phyloP scores from a whole-genome alignment of 2,329 filamentous ascomycete genomes.

The Magnaporthiopsis incrustans region DNA sequence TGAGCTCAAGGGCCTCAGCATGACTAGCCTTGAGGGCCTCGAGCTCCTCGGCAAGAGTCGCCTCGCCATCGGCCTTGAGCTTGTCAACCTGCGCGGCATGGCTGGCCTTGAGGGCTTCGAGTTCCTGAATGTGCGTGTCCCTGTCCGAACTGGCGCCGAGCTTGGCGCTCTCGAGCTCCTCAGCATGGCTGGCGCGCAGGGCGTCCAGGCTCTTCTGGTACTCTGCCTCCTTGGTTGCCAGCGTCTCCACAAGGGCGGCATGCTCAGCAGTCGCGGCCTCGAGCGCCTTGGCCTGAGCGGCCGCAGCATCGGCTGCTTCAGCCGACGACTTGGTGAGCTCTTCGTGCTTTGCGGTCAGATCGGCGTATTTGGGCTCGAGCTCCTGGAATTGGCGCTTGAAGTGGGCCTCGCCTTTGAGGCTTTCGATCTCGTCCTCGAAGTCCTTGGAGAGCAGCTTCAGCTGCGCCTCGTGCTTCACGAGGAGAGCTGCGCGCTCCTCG shows the following conservation, averaged over 20 bases:
- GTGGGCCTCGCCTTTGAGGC: conserved; percentile 52
- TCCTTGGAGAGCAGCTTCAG: conserved; percentile 51
- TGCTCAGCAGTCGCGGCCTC: conserved; percentile 35
- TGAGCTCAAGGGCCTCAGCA: conserved; percentile 29
- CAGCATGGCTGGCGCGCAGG: conserved; percentile 47
- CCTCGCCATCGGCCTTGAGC: conserved; percentile 20
- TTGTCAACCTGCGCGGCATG: conserved; percentile 38
- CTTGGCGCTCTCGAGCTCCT: conserved; percentile 51
- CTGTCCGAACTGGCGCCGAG: conserved; percentile 40
- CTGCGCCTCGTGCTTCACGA: conserved; percentile 46
- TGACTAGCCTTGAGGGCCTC: conserved; percentile 35
- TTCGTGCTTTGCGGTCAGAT: conserved; percentile 24
- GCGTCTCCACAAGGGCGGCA: conserved; percentile 33
- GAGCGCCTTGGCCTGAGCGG: conserved; percentile 32
- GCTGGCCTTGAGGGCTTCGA: conserved; percentile 45
- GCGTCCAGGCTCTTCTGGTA: conserved; percentile 47
- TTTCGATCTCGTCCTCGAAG: conserved; percentile 58
- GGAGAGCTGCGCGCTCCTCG: conserved; percentile 32
- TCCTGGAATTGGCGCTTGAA: conserved; percentile 57
- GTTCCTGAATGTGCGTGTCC: conserved; percentile 38
- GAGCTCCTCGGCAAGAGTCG: conserved; percentile 25
- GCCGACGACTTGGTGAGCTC: conserved; percentile 3
- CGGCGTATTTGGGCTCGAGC: conserved; percentile 48
- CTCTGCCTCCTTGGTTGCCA: conserved; percentile 43
- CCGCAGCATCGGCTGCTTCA: conserved; percentile 28